Percentiles rank a stretch among this genome's conserved stretches.
Conservation (phyloP, 148 eudicot species). For the Mesembryanthemum crystallinum region DNA sequence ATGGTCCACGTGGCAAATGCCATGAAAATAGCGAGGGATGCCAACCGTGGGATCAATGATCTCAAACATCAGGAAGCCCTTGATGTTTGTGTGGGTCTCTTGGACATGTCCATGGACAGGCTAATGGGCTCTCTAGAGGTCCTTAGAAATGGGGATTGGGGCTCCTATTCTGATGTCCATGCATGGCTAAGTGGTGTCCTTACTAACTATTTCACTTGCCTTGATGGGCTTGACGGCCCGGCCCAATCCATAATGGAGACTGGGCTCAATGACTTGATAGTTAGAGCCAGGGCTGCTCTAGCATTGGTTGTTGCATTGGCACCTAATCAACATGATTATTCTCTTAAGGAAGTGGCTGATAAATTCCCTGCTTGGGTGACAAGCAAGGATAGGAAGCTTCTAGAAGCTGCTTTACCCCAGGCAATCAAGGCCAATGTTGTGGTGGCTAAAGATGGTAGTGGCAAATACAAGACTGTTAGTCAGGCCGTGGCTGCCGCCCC, state of each 20-base stretch:
- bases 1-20: background rate
- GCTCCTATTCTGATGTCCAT: conserved; percentile 27
- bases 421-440: background rate
- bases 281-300: conserved; percentile 34
- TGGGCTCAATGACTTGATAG: conserved; percentile 30
- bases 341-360: background rate
- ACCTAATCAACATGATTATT: background rate
- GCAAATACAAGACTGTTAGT: conserved; percentile 13
- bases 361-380: conserved; percentile 16
- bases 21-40: conserved; percentile 3
- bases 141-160: background rate
- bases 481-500: conserved; percentile 20
- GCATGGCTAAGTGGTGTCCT: conserved; percentile 52
- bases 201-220: conserved; percentile 47
- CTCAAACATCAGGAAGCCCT: conserved; percentile 26
- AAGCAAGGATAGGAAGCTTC: conserved; percentile 18
- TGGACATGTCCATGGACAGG: conserved; percentile 36
- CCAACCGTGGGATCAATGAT: conserved; percentile 16
- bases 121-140: conserved; percentile 28
- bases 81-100: conserved; percentile 37
- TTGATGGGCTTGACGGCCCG: conserved; percentile 33
- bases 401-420: background rate
- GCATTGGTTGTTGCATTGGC: conserved; percentile 37
- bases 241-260: conserved; percentile 22
- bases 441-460: conserved; percentile 24